Evolutionary conservation across 1,284 basidiomycete genomes (phyloP), one percentile per base, ranked within the genome.

Genomic region (Athelia psychrophila): DNA sequence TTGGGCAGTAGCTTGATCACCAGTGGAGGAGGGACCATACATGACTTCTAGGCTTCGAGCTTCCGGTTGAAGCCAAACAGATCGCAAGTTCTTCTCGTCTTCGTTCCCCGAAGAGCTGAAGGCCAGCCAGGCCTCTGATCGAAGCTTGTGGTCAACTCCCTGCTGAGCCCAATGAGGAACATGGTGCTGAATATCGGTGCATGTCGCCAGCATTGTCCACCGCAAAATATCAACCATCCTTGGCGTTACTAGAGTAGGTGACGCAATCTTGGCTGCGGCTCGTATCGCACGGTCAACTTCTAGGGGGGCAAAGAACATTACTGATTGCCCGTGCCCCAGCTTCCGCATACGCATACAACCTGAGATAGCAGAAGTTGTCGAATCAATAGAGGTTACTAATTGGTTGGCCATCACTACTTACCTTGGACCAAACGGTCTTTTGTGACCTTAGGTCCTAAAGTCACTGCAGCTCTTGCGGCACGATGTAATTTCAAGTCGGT

Each of bases 391-490:
- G 25, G 16, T 54, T 2, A 51, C 38, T 36, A 18, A 18, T 27
- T 6, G 30, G 8, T 13, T 33, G 27, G n/a, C 33, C 54, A 27
- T 16, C 10, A 19, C 15, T 24, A 55, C 67, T 51, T 53, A 78
- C 80, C 81, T 69, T 83, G 80, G 3, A 73, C 64, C 13, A 83
- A 58, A 44, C 75, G 67, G 58, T 84, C 81, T 47, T 83, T 83
- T 0, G 77, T 79, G 2, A 82, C 64, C 42, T 75, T 79, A 0
- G 75, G 75, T 0, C 80, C 81, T 1, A 83, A 59, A 0, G 79
- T 83, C 4, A 82, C 79, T 1, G 71, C 74, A 18, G 81, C 81
- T 3, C 76, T 69, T 45, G 66, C 69, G 19, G 67, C 53, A 2
- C 18, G 44, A 0, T 81, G 80, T 30, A 83, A 63, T 40, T 74